A percentile compares a stretch with the other conserved stretches of the same genome.
phyloP scores from a whole-genome alignment of 345 rosid species.

The Camelina hispida region DNA sequence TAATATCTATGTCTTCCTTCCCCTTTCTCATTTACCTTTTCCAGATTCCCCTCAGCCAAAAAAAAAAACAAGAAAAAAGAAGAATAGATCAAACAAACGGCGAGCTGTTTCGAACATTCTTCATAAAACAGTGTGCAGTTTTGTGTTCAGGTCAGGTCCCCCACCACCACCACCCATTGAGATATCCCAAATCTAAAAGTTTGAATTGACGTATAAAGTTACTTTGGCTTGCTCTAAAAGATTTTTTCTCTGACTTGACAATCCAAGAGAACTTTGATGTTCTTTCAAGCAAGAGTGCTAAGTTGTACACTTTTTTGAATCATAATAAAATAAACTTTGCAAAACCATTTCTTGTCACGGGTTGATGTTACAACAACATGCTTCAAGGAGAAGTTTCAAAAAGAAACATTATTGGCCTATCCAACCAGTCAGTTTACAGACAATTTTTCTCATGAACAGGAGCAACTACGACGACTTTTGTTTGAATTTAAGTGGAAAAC shows the following conservation, averaged over 20 bases:
- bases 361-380: slow-evolving; percentile 28
- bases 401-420: slow-evolving; percentile 2
- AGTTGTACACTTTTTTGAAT: slow-evolving; percentile 36
- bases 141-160: slow-evolving; percentile 22
- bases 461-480: slow-evolving; percentile 5
- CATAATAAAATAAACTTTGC: slow-evolving; percentile 29
- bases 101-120: slow-evolving; percentile 22
- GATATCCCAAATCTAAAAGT: slow-evolving; percentile 36
- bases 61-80: slow-evolving; percentile 9
- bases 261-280: slow-evolving; percentile 37
- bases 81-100: slow-evolving; percentile 10
- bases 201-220: slow-evolving; percentile 37
- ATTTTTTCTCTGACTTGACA: slow-evolving; percentile 42
- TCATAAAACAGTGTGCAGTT: slow-evolving; percentile 17
- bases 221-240: slow-evolving; percentile 44
- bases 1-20: slow-evolving; percentile 18
- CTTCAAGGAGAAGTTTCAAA: slow-evolving; percentile 1
- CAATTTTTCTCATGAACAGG: background rate
- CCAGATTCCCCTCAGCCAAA: slow-evolving; percentile 38
- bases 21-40: slow-evolving; percentile 32
- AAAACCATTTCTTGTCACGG: slow-evolving; percentile 38
- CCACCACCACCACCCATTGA: slow-evolving; percentile 30
- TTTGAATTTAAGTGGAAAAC: background rate
- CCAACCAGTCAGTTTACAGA: background rate
- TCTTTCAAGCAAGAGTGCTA: slow-evolving; percentile 42